phyloP scores from a whole-genome alignment of 352 stramenopile genomes.

The Thalassiosira hispida region DNA sequence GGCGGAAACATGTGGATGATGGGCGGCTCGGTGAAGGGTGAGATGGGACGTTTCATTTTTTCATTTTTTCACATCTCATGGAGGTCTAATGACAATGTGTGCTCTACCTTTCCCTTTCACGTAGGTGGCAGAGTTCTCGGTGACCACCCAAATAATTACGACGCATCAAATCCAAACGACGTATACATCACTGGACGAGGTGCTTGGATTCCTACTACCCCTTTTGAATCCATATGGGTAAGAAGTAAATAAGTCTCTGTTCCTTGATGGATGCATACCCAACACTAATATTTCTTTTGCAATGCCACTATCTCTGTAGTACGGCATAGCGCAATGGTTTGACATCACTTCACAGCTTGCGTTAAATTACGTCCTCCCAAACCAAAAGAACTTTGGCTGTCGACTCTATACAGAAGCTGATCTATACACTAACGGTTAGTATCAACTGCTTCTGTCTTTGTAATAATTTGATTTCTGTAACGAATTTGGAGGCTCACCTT shows the following conservation, averaged over 20 bases:
- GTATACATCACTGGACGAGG: slow-evolving; percentile 28
- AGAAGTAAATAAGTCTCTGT: background rate
- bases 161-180: slow-evolving; percentile 6
- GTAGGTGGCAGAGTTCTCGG: slow-evolving; percentile 67
- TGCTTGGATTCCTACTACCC: slow-evolving; percentile 47
- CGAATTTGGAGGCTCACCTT: background rate
- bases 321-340: slow-evolving; percentile 56
- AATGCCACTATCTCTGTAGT: background rate
- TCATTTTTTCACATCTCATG: background rate
- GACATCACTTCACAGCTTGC: slow-evolving; percentile 48
- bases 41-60: slow-evolving; percentile 9
- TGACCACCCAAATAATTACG: slow-evolving; percentile 64
- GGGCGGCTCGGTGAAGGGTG: slow-evolving; percentile 27
- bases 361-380: slow-evolving; percentile 51
- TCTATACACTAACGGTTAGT: slow-evolving; percentile 32
- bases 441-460: background rate
- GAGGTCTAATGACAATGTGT: slow-evolving; percentile 35
- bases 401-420: slow-evolving; percentile 46
- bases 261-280: background rate
- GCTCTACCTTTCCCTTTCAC: background rate
- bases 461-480: background rate
- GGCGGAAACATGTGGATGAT: slow-evolving; percentile 49
- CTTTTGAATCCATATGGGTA: slow-evolving; percentile 49
- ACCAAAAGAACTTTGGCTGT: slow-evolving; percentile 56
- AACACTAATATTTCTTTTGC: background rate